A percentile compares a stretch with the other conserved stretches of the same genome.
phyloP scores from a whole-genome alignment of 2,329 filamentous ascomycete genomes.

The Periglandula ipomoeae region DNA sequence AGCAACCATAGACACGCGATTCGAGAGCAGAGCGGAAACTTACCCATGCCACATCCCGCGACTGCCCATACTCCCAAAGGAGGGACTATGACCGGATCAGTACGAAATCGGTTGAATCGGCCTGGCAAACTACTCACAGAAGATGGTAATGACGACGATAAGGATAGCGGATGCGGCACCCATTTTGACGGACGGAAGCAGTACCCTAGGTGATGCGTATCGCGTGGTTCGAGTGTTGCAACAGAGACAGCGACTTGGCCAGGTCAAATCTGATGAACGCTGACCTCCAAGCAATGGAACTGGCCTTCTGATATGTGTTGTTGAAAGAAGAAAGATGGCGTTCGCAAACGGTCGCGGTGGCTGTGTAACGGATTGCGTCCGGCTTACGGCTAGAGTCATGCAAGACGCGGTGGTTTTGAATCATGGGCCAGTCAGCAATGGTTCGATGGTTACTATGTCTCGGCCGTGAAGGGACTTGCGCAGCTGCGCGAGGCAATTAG shows the following conservation, averaged over 20 bases:
- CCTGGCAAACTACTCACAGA: constrained; percentile 31
- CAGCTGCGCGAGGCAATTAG: neutral
- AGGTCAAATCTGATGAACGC: no score
- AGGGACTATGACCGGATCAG: constrained; percentile 42
- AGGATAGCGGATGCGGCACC: constrained; percentile 38
- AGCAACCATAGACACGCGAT: constrained; percentile 2
- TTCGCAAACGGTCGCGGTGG: no score
- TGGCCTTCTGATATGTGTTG: neutral
- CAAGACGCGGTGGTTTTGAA: no score
- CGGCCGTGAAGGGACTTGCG: neutral
- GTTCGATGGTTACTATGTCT: no score
- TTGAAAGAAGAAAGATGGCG: neutral
- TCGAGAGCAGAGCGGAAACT: constrained; percentile 13
- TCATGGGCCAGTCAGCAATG: no score
- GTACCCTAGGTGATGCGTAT: constrained; percentile 2
- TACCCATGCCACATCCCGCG: constrained; percentile 52
- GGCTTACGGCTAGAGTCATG: no score
- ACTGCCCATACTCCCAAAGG: constrained; percentile 56
- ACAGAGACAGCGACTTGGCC: neutral
- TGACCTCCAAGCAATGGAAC: no score
- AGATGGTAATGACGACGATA: constrained; percentile 41
- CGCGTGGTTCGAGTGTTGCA: no score
- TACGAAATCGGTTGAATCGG: neutral
- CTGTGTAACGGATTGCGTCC: no score
- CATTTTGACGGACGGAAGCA: constrained; percentile 29